These are phyloP conservation scores for Lactuca saligna DNA, from an alignment of 129 eudicot species.

Conservation along the genomic window DNA sequence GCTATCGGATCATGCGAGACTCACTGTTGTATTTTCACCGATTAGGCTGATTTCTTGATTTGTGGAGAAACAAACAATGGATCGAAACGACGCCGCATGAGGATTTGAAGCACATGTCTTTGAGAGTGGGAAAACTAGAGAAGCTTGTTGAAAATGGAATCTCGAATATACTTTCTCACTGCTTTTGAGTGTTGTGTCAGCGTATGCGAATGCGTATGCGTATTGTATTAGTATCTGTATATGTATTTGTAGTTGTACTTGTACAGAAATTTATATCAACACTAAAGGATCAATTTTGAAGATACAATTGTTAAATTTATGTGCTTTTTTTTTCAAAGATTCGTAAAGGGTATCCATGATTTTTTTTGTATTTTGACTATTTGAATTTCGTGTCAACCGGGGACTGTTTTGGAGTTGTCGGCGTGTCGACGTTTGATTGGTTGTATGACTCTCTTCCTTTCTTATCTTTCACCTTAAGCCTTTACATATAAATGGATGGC, in stretches of 20 bases:
- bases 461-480: constrained; percentile 29
- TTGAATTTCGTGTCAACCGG: background rate
- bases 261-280: constrained; percentile 8
- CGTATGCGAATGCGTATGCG: too few species aligned
- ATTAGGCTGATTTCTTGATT: constrained; percentile 38
- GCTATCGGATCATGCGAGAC: constrained; percentile 93
- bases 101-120: constrained; percentile 13
- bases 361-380: too few species aligned
- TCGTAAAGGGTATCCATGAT: background rate
- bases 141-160: constrained; percentile 1
- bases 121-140: constrained; percentile 22
- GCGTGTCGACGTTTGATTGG: constrained; percentile 34
- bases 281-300: constrained; percentile 2
- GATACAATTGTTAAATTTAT: background rate
- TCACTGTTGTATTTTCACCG: constrained; percentile 86
- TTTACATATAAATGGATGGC: background rate
- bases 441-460: constrained; percentile 18
- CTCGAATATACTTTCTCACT: background rate
- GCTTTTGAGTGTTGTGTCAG: background rate
- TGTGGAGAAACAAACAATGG: constrained; percentile 25
- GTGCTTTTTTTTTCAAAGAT: background rate
- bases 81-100: constrained; percentile 16
- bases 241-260: background rate
- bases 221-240: background rate
- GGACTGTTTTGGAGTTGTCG: background rate